These are phyloP conservation scores for Colletotrichum chrysophilum DNA, from an alignment of 2,329 filamentous ascomycete genomes.

Conservation along the genomic window DNA sequence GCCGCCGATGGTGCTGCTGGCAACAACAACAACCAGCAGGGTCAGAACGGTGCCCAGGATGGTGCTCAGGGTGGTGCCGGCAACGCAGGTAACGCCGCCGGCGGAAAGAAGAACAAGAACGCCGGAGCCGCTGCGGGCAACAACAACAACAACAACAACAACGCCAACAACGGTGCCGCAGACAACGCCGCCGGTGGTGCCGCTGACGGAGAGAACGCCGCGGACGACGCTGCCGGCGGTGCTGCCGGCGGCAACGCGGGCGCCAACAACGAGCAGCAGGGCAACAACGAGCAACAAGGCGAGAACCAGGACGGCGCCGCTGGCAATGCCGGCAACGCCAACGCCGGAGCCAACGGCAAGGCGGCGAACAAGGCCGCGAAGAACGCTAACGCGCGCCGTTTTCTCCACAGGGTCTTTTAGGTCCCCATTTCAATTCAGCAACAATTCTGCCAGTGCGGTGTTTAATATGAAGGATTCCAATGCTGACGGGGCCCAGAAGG, in stretches of 20 bases:
- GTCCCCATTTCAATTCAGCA: background rate
- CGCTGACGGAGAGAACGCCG: background rate
- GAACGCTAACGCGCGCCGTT: background rate
- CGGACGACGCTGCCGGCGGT: background rate
- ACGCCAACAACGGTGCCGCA: background rate
- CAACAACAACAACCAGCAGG: no score
- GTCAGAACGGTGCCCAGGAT: no score
- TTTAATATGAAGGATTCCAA: background rate
- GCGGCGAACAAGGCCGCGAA: background rate
- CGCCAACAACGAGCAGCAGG: background rate
- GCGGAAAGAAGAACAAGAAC: background rate
- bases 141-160: background rate
- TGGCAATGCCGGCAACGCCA: background rate
- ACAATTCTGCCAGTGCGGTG: background rate
- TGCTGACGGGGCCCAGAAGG: background rate
- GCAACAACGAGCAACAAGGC: background rate
- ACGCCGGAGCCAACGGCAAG: background rate
- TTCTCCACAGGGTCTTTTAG: background rate
- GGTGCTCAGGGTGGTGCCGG: no score
- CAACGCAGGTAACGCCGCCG: background rate
- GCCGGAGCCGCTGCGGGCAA: background rate
- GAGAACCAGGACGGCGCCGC: background rate
- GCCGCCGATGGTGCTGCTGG: no score
- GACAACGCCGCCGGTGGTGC: background rate
- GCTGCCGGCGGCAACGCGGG: background rate